These are phyloP conservation scores for Fusarium tanahbumbuense DNA, from an alignment of 2,329 filamentous ascomycete genomes.

Conservation along the genomic window DNA sequence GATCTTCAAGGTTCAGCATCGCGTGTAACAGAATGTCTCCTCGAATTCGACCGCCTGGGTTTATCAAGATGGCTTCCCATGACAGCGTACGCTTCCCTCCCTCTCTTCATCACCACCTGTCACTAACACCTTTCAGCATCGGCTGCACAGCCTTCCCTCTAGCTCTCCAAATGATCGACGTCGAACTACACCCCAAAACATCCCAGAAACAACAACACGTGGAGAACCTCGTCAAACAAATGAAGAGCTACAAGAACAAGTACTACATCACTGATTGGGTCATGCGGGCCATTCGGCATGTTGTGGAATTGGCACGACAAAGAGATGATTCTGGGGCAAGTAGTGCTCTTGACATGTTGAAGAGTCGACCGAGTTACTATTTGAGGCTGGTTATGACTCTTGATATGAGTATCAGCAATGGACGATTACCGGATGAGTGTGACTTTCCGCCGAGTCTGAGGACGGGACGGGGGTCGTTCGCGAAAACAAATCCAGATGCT, in stretches of 20 bases:
- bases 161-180: conserved; percentile 41
- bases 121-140: conserved; percentile 15
- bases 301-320: conserved; percentile 35
- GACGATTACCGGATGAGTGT: conserved; percentile 39
- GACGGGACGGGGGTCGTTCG: accelerated
- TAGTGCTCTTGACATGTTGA: conserved; percentile 38
- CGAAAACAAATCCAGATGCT: not conserved
- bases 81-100: conserved; percentile 29
- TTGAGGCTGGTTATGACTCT: conserved; percentile 39
- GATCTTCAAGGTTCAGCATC: conserved; percentile 42
- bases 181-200: conserved; percentile 28
- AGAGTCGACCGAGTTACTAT: conserved; percentile 34
- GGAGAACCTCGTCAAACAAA: conserved; percentile 35
- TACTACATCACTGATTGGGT: conserved; percentile 46
- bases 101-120: too few species aligned
- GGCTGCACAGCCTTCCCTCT: conserved; percentile 41
- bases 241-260: conserved; percentile 38
- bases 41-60: conserved; percentile 33
- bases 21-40: conserved; percentile 36
- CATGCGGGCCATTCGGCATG: conserved; percentile 36
- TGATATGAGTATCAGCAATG: conserved; percentile 44
- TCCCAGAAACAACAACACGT: conserved; percentile 39
- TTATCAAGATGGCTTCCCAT: conserved; percentile 41
- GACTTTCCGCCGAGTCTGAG: conserved; percentile 39
- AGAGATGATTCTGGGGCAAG: conserved; percentile 1